A percentile compares a stretch with the other conserved stretches of the same genome.
Evolutionary conservation across 805 yeast species (phyloP).

Genomic region (Metschnikowia picachoensis): DNA sequence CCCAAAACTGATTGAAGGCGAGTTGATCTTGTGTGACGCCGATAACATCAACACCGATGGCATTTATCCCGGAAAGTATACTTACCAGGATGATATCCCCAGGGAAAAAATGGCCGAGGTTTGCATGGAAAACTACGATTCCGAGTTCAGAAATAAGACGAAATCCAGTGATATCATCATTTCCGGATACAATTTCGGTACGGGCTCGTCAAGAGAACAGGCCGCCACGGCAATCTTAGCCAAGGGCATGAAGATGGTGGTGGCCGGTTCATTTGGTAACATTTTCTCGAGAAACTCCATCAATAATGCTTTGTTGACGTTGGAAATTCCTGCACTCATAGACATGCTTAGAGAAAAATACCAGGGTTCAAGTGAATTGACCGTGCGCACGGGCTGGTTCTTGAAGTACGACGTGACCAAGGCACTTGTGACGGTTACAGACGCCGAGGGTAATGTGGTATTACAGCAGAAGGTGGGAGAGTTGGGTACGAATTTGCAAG

Average conservation of each 20-base stretch:
- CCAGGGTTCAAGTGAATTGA: constrained; percentile 58
- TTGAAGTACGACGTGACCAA: constrained; percentile 90
- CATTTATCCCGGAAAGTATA: constrained; percentile 97
- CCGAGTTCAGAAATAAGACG: constrained; percentile 79
- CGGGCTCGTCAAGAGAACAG: constrained; percentile 98
- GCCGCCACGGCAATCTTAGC: constrained; percentile 99
- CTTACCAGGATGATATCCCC: constrained; percentile 96
- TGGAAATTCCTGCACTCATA: constrained; percentile 88
- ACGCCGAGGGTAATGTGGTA: constrained; percentile 56
- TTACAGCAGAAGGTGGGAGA: constrained; percentile 91
- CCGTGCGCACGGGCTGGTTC: constrained; percentile 93
- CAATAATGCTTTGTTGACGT: constrained; percentile 89
- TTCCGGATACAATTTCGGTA: constrained; percentile 94
- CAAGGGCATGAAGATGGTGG: constrained; percentile 86
- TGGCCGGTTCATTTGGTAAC: constrained; percentile 96
- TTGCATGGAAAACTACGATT: constrained; percentile 98
- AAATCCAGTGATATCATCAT: constrained; percentile 85
- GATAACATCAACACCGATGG: constrained; percentile 98
- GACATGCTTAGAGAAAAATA: constrained; percentile 69
- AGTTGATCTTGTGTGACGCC: constrained; percentile 91
- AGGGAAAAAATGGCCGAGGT: constrained; percentile 97
- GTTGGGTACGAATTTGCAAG: constrained; percentile 91
- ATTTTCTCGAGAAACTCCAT: constrained; percentile 94
- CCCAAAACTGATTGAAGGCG: constrained; percentile 87
- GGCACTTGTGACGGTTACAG: constrained; percentile 75